Percentiles rank a stretch among this genome's conserved stretches.
Evolutionary conservation across 148 eudicot genomes (phyloP).

Genomic region (Pharnaceum exiguum): DNA sequence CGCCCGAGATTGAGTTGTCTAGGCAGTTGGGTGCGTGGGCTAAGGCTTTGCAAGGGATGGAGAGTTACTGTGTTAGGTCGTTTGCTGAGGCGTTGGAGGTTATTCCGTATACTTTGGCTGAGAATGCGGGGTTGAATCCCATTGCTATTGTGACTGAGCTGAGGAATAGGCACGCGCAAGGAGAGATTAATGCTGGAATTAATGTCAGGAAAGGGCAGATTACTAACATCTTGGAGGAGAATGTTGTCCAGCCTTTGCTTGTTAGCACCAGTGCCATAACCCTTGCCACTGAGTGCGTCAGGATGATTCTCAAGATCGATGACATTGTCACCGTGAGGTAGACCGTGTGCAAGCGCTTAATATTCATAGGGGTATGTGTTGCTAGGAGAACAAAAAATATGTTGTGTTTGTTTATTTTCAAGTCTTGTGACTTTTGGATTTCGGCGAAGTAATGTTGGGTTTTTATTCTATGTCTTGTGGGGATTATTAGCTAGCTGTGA

Average conservation of each 20-base stretch:
- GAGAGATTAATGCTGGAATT: conserved; percentile 93
- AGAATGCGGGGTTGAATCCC: conserved; percentile 94
- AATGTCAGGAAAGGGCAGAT: conserved; percentile 99
- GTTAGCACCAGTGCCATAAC: conserved; percentile 92
- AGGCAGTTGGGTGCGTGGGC: conserved; percentile 98
- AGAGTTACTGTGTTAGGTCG: conserved; percentile 70
- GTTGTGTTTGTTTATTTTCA: conserved; percentile 1
- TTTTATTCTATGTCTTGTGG: too few relatives aligned
- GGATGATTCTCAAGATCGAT: conserved; percentile 99
- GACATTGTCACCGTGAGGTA: conserved; percentile 96
- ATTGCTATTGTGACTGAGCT: conserved; percentile 88
- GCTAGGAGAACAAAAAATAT: neutral
- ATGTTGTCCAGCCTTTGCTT: conserved; percentile 92
- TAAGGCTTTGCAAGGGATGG: conserved; percentile 92
- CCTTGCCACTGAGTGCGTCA: conserved; percentile 85
- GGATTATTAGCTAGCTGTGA: too few relatives aligned
- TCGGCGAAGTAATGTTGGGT: too few relatives aligned
- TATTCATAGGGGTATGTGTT: conserved; percentile 3
- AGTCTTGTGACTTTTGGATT: too few relatives aligned
- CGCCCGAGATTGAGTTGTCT: conserved; percentile 90
- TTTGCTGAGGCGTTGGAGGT: conserved; percentile 98
- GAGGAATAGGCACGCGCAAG: conserved; percentile 94
- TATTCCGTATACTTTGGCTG: conserved; percentile 89
- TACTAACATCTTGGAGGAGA: conserved; percentile 89
- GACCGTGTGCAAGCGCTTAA: conserved; percentile 15